These are phyloP conservation scores for Dendrobium nobile DNA, from an alignment of 106 monocot genomes.

Conservation along the genomic window DNA sequence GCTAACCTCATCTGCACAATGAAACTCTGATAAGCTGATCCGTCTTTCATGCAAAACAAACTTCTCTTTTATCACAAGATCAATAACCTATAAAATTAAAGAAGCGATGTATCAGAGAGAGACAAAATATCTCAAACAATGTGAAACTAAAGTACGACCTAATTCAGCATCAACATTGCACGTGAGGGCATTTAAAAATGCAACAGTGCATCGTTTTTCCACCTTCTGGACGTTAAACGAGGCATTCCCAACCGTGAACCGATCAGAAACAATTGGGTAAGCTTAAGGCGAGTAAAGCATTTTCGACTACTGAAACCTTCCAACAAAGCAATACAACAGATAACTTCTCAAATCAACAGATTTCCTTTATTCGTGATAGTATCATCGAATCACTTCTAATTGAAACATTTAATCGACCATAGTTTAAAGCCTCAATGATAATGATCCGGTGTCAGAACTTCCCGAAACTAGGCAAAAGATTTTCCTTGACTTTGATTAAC, in stretches of 20 bases:
- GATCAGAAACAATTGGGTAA: background rate
- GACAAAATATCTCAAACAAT: background rate
- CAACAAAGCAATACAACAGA: background rate
- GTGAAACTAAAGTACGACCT: background rate
- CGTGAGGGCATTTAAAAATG: background rate
- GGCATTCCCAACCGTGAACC: background rate
- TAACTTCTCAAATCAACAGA: background rate
- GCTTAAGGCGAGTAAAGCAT: background rate
- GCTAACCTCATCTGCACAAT: slow-evolving; percentile 89
- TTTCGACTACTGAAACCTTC: background rate
- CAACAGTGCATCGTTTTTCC: background rate
- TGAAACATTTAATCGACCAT: background rate
- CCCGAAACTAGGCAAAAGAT: background rate
- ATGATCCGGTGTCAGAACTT: background rate
- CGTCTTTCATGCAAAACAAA: slow-evolving; percentile 69
- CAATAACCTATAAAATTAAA: slow-evolving; percentile 63
- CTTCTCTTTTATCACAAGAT: slow-evolving; percentile 79
- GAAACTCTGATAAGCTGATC: slow-evolving; percentile 95
- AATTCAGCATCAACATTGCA: background rate
- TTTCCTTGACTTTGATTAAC: background rate
- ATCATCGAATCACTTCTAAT: background rate
- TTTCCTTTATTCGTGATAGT: background rate
- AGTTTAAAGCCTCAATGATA: background rate
- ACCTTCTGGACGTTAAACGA: background rate
- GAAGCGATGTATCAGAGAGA: background rate